Evolutionary conservation across 2,329 filamentous ascomycete species (phyloP).

Genomic region (Ophiobolus disseminans): DNA sequence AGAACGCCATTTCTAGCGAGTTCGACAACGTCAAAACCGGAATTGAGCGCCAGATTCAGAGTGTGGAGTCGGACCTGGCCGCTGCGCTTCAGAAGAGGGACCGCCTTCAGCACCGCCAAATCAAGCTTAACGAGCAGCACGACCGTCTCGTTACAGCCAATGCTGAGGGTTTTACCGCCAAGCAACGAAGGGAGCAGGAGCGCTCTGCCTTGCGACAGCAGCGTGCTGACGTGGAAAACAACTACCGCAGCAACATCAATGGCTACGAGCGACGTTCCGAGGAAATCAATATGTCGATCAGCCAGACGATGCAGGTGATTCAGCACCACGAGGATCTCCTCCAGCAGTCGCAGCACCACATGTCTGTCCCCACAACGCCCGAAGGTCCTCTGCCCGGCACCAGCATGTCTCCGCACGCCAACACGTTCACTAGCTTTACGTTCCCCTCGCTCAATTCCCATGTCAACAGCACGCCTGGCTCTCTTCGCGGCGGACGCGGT

Average conservation of each 20-base stretch:
- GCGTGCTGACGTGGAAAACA: constrained; percentile 44
- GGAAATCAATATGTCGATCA: constrained; percentile 46
- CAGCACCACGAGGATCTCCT: constrained; percentile 51
- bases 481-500: constrained; percentile 50
- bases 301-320: constrained; percentile 45
- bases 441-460: constrained; percentile 43
- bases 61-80: constrained; percentile 69
- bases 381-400: constrained; percentile 66
- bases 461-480: constrained; percentile 43
- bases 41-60: constrained; percentile 68
- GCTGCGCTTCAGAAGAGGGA: constrained; percentile 72
- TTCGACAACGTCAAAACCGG: constrained; percentile 68
- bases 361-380: constrained; percentile 61
- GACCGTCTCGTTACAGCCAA: constrained; percentile 74
- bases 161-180: constrained; percentile 68
- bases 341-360: constrained; percentile 46
- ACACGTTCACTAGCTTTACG: constrained; percentile 47
- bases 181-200: constrained; percentile 55
- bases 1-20: constrained; percentile 59
- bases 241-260: constrained; percentile 50
- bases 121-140: constrained; percentile 75
- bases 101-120: constrained; percentile 73
- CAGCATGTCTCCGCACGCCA: constrained; percentile 45
- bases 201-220: constrained; percentile 47
- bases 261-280: constrained; percentile 48